Evolutionary conservation across 192 early-diverging fungal species (phyloP).

Genomic region (Endogone sp.): DNA sequence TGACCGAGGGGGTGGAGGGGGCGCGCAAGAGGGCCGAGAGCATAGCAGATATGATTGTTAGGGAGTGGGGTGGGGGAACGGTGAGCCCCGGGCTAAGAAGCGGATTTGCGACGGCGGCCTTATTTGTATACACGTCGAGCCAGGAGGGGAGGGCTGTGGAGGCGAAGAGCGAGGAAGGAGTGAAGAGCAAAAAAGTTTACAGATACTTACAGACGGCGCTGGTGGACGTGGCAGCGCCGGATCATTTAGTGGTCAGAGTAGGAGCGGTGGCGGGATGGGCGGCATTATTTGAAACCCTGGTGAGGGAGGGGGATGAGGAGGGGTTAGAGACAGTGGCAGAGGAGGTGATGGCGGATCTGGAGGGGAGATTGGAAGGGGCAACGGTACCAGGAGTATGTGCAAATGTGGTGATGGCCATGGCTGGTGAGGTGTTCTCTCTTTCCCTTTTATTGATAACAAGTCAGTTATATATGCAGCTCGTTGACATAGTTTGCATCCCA

Average conservation of each 20-base stretch:
- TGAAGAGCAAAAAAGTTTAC: constrained; percentile 31
- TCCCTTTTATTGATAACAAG: neutral
- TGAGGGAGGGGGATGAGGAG: constrained; percentile 23
- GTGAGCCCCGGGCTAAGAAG: constrained; percentile 47
- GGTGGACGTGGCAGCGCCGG: constrained; percentile 44
- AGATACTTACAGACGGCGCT: constrained; percentile 42
- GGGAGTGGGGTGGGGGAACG: constrained; percentile 41
- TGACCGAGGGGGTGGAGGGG: neutral
- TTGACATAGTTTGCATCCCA: too few species aligned
- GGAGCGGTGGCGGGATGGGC: constrained; percentile 37
- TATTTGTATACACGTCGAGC: constrained; percentile 4
- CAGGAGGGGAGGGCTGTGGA: neutral
- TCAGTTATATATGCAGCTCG: too few species aligned
- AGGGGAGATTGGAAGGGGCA: constrained; percentile 29
- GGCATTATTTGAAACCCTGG: constrained; percentile 33
- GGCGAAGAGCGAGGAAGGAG: neutral
- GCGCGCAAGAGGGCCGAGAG: neutral
- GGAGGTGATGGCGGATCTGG: constrained; percentile 25
- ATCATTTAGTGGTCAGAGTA: constrained; percentile 46
- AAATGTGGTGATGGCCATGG: constrained; percentile 35
- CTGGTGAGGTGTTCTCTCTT: constrained; percentile 24
- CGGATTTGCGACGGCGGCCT: constrained; percentile 39
- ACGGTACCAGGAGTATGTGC: constrained; percentile 31
- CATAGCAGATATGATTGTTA: constrained; percentile 19
- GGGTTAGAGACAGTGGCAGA: constrained; percentile 18